phyloP scores from a whole-genome alignment of 2,329 filamentous ascomycete genomes.

The Trichoderma koningii region DNA sequence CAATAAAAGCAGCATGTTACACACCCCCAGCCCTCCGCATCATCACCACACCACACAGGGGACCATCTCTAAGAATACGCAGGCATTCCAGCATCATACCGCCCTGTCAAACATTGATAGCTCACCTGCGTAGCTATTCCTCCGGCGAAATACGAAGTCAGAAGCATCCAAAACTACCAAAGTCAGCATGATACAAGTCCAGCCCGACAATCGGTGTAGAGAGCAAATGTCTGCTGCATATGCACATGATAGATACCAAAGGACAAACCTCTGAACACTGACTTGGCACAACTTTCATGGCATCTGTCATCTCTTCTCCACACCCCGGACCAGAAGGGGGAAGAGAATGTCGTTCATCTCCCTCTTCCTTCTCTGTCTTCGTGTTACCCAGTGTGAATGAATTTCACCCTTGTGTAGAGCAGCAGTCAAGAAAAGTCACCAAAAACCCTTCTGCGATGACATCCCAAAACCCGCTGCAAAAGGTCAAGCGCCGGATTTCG shows the following conservation, averaged over 20 bases:
- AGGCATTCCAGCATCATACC: no score
- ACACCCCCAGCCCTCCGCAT: no score
- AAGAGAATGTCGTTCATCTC: background rate
- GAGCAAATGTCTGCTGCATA: no score
- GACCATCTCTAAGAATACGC: background rate
- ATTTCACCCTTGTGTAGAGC: background rate
- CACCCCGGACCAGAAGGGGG: background rate
- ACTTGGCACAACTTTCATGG: background rate
- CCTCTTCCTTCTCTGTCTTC: background rate
- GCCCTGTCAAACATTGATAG: no score
- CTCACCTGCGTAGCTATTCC: no score
- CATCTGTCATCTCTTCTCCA: background rate
- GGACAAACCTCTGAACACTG: no score
- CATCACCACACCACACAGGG: no score
- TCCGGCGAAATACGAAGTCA: no score
- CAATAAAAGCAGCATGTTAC: background rate
- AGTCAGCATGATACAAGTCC: no score
- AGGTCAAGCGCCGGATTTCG: conserved; percentile 14
- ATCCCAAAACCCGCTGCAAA: background rate
- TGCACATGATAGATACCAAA: no score
- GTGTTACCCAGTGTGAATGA: background rate
- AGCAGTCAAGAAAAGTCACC: background rate
- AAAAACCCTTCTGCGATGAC: background rate
- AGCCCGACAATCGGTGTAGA: no score
- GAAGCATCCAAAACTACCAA: no score